Conservation (phyloP, 139 green algal species). For the Diplosphaera chodatii region DNA sequence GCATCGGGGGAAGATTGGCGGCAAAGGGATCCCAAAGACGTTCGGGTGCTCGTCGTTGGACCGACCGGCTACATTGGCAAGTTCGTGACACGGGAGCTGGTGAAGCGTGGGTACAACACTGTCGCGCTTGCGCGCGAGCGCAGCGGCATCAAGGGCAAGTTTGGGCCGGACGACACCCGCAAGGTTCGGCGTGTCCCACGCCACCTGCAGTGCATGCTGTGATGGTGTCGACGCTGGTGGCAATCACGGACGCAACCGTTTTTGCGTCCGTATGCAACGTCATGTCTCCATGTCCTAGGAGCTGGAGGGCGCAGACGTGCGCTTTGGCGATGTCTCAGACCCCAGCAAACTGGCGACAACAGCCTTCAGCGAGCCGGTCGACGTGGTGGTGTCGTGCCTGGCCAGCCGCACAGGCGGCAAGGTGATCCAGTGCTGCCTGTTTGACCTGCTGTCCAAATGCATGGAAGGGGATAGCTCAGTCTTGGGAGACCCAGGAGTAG, state of each 20-base stretch:
- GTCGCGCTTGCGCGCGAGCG: slow-evolving; percentile 80
- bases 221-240: too few relatives aligned
- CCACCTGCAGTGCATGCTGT: background rate
- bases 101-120: slow-evolving; percentile 67
- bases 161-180: slow-evolving; percentile 57
- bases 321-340: slow-evolving; percentile 84
- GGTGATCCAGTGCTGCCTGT: slow-evolving; percentile 1
- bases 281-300: slow-evolving; percentile 29
- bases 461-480: too few relatives aligned
- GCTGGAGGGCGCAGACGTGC: slow-evolving; percentile 75
- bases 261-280: too few relatives aligned
- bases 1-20: slow-evolving; percentile 45
- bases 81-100: slow-evolving; percentile 67
- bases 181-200: too few relatives aligned
- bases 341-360: slow-evolving; percentile 42
- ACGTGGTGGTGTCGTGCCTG: slow-evolving; percentile 97
- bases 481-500: background rate
- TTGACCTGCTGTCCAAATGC: background rate
- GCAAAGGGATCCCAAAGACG: slow-evolving; percentile 51
- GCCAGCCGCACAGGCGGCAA: slow-evolving; percentile 81
- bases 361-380: slow-evolving; percentile 72
- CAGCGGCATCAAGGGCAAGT: slow-evolving; percentile 88
- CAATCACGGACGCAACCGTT: too few relatives aligned
- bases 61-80: slow-evolving; percentile 97
- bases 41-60: slow-evolving; percentile 87